Conservation (phyloP, 306 rosid species). For the Chamaecrista fasciculata region DNA sequence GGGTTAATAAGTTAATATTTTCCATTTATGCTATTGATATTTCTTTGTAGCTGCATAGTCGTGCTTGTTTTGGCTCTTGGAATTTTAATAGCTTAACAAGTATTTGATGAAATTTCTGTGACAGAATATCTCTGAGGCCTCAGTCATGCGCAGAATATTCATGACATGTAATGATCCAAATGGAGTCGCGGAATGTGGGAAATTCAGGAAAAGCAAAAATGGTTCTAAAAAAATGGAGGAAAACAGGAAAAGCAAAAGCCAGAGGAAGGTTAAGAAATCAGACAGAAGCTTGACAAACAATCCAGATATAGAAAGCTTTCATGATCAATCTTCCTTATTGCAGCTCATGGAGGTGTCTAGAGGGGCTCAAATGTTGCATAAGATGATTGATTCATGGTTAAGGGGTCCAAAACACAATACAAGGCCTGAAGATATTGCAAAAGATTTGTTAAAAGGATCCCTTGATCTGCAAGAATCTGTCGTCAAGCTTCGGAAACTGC, state of each 20-base stretch:
- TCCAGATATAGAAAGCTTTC: conserved; percentile 36
- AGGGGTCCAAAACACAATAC: conserved; percentile 44
- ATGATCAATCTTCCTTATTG: conserved; percentile 52
- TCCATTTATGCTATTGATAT: not conserved
- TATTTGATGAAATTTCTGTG: conserved; percentile 45
- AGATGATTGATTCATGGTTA: conserved; percentile 75
- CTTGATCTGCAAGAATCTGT: conserved; percentile 81
- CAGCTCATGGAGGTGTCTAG: conserved; percentile 73
- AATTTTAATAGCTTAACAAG: too few relatives aligned
- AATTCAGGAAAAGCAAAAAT: conserved; percentile 55
- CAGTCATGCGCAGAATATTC: conserved; percentile 69
- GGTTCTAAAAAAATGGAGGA: conserved; percentile 49
- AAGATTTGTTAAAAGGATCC: conserved; percentile 76
- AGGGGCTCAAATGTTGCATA: conserved; percentile 74
- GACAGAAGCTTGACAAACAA: conserved; percentile 29
- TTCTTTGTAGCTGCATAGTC: too few relatives aligned
- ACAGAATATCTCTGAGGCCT: conserved; percentile 64
- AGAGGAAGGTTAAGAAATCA: conserved; percentile 38
- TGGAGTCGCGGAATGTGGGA: conserved; percentile 79
- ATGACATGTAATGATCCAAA: conserved; percentile 87
- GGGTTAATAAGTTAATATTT: not conserved
- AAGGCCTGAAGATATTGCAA: conserved; percentile 60
- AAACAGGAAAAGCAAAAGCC: conserved; percentile 43
- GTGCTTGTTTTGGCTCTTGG: conserved; percentile 12
- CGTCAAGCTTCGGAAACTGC: conserved; percentile 63